Conservation (phyloP, 169 alveolate genomes). For the Plasmodium gaboni region DNA sequence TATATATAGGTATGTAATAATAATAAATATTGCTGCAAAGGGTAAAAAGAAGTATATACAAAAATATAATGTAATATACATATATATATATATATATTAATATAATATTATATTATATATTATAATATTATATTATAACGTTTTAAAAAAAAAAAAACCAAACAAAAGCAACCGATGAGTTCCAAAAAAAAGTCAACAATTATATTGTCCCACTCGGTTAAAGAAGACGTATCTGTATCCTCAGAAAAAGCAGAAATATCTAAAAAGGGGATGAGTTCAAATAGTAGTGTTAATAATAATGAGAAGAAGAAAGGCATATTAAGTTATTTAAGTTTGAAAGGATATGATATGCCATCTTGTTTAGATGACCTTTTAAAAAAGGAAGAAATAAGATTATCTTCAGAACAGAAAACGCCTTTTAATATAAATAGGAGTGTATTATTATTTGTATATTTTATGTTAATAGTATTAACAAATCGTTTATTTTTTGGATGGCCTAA, state of each 20-base stretch:
- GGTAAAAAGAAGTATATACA: too few relatives aligned
- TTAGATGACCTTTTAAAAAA: conserved; percentile 39
- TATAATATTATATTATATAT: neutral
- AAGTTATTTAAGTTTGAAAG: conserved; percentile 12
- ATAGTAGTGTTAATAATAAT: neutral
- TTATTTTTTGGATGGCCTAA: conserved; percentile 77
- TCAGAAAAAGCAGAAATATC: neutral
- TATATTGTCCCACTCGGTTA: conserved; percentile 18
- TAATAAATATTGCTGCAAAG: too few relatives aligned
- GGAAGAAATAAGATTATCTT: conserved; percentile 43
- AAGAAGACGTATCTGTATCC: conserved; percentile 1
- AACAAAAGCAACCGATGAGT: conserved; percentile 10
- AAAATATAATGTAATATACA: neutral
- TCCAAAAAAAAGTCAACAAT: conserved; percentile 31
- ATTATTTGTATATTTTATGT: conserved; percentile 27
- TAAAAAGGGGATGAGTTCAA: neutral
- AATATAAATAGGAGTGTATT: conserved; percentile 44
- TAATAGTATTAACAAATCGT: conserved; percentile 59
- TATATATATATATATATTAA: neutral
- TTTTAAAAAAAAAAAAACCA: neutral
- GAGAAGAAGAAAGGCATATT: neutral
- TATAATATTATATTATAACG: neutral
- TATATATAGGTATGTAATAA: too few relatives aligned
- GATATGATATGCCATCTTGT: conserved; percentile 51
- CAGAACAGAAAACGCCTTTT: conserved; percentile 62